Conservation (phyloP, 345 rosid genomes). For the Linum tenue region DNA sequence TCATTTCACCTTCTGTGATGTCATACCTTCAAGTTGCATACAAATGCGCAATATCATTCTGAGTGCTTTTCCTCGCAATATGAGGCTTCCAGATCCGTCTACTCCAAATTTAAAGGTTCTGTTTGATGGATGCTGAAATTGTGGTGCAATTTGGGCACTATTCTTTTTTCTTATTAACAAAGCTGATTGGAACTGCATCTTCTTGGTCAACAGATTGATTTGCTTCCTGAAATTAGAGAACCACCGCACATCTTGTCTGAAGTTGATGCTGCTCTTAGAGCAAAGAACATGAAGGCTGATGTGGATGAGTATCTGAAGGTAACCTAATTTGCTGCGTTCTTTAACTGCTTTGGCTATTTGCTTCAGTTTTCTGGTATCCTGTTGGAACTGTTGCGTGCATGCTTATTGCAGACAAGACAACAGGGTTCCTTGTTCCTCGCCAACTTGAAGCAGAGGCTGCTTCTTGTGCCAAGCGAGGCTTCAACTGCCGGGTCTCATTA, state of each 20-base stretch:
- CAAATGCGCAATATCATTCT: slow-evolving; percentile 96
- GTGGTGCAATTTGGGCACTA: background rate
- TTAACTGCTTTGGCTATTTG: background rate
- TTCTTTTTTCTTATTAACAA: background rate
- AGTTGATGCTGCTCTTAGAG: slow-evolving; percentile 77
- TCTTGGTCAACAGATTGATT: slow-evolving; percentile 58
- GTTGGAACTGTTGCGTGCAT: background rate
- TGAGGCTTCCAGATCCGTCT: slow-evolving; percentile 98
- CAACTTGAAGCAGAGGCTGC: slow-evolving; percentile 76
- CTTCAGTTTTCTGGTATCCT: background rate
- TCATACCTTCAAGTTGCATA: slow-evolving; percentile 97
- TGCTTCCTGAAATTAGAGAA: slow-evolving; percentile 81
- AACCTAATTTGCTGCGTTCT: background rate
- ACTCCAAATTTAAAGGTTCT: slow-evolving; percentile 75
- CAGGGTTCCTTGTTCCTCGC: slow-evolving; percentile 61
- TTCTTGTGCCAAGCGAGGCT: slow-evolving; percentile 66
- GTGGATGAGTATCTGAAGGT: slow-evolving; percentile 97
- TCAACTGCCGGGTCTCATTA: slow-evolving; percentile 80
- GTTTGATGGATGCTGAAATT: background rate
- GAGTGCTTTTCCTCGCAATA: slow-evolving; percentile 87
- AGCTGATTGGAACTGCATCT: background rate
- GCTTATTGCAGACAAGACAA: slow-evolving; percentile 51
- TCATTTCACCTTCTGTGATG: slow-evolving; percentile 95
- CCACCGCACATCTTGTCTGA: slow-evolving; percentile 80
- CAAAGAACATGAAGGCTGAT: slow-evolving; percentile 74